These are phyloP conservation scores for Solanum rostratum DNA, from an alignment of 257 asterid species.

Conservation along the genomic window DNA sequence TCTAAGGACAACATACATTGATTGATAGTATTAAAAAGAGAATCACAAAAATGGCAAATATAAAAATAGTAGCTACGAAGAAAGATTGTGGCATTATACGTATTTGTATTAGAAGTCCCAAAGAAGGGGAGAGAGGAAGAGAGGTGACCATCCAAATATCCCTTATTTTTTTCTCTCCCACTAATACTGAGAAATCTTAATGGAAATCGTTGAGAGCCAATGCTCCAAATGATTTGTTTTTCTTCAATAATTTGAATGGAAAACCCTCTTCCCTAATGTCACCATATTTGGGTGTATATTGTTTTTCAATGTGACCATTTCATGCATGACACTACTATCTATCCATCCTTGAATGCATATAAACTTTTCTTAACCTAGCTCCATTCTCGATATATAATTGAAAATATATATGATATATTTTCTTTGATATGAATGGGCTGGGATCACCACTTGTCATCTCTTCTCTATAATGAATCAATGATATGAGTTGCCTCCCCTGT, in stretches of 20 bases:
- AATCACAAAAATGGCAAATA: neutral
- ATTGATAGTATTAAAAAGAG: neutral
- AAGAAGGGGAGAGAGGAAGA: neutral
- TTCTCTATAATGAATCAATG: neutral
- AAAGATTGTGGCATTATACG: neutral
- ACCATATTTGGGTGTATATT: neutral
- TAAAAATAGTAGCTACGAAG: neutral
- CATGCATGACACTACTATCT: neutral
- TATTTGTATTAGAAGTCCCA: neutral
- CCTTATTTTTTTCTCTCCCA: slow-evolving; percentile 43
- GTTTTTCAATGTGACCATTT: neutral
- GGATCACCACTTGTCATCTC: neutral
- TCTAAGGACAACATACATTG: neutral
- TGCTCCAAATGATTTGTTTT: slow-evolving; percentile 1
- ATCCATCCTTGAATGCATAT: neutral
- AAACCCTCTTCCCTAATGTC: slow-evolving; percentile 38
- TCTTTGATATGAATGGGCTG: neutral
- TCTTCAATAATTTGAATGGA: slow-evolving; percentile 33
- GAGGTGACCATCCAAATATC: slow-evolving; percentile 25
- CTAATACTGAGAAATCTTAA: slow-evolving; percentile 14
- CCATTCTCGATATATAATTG: neutral
- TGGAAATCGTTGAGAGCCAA: slow-evolving; percentile 7
- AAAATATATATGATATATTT: neutral
- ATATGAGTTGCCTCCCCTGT: slow-evolving; percentile 79
- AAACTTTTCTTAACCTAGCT: neutral